Conservation (phyloP, 192 early-diverging fungal genomes). For the Allomyces macrogynus region DNA sequence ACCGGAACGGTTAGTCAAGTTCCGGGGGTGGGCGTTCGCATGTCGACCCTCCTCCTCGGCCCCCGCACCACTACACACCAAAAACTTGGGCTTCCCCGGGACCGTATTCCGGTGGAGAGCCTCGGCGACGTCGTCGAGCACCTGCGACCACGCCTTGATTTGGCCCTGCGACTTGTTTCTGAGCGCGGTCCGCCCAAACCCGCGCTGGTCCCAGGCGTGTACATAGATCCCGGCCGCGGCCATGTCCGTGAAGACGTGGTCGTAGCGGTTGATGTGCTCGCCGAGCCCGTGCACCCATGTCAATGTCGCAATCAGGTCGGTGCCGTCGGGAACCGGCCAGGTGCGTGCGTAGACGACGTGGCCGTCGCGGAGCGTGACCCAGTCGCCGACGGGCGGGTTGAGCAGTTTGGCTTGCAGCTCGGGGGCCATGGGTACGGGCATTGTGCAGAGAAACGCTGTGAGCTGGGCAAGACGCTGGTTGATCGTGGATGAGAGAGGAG, state of each 20-base stretch:
- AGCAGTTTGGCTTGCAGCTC: background rate
- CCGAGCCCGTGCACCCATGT: conserved; percentile 19
- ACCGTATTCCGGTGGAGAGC: conserved; percentile 12
- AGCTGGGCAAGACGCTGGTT: too few relatives aligned
- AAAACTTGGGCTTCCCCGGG: conserved; percentile 15
- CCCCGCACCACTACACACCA: conserved; percentile 17
- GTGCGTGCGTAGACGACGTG: background rate
- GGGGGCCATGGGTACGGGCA: background rate
- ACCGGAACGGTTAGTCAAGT: too few relatives aligned
- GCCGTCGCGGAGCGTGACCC: background rate
- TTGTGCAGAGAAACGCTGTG: too few relatives aligned
- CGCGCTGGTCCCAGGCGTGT: conserved; percentile 40
- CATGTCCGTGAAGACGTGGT: conserved; percentile 34
- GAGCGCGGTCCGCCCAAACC: conserved; percentile 39
- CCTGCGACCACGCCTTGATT: conserved; percentile 19
- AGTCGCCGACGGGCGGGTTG: background rate
- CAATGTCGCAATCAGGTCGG: conserved; percentile 14
- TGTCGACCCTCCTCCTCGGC: too few relatives aligned
- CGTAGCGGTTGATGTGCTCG: conserved; percentile 25
- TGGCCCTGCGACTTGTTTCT: conserved; percentile 22
- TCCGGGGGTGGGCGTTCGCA: too few relatives aligned
- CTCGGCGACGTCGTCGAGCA: conserved; percentile 23
- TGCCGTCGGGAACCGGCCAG: conserved; percentile 1
- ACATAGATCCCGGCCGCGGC: conserved; percentile 29
- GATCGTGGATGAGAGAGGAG: too few relatives aligned